Base-by-base conservation (phyloP, 352 stramenopile genomes). In the Globisporangium uncinulatum region DNA sequence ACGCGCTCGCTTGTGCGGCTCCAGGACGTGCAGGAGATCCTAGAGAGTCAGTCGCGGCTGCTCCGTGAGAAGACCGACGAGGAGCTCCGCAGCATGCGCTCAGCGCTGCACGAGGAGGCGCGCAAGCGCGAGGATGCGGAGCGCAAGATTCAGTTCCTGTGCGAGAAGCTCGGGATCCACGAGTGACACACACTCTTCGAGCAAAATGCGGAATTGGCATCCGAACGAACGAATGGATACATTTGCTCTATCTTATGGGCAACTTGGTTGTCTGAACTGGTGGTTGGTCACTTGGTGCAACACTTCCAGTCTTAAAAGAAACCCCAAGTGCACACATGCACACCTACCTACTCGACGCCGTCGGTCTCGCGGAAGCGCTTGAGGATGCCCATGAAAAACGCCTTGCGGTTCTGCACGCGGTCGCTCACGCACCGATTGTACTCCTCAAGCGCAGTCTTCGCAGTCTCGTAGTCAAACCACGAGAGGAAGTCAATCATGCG, bases 331-430 rank as follows among this genome's bases (percentile, higher is more conserved):
- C 24, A 29, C 24, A 29, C 24, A 29, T 29, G 24, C 24, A 29
- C 24, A 29, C 24, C n/a, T 53, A 1, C 13, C 57, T 82, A 87
- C 68, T 94, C 83, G 5, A 75, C 76, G 14, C 84, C 83, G 43
- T 92, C 83, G 0, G 83, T 94, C 63, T 86, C 62, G 34, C 83
- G 76, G 67, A 93, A 94, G 24, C 85, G 85, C 74, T 94, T 94
- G 55, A 94, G 67, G 54, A 94, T 94, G 31, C 85, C 85, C 85
- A 94, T 94, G 65, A 94, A 94, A 54, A 94, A 94, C 8, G 85
- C 83, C 66, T 91, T 90, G 51, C 83, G 83, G 63, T 94, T 94
- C 49, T 78, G 69, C 62, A 94, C 84, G 51, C 68, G 77, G 34
- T 92, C 79, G 45, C 65, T 76, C 13, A 92, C 75, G 49, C 82